Percentiles rank a stretch among this genome's conserved stretches.
These are phyloP conservation scores for Magnaporthiopsis incrustans DNA, from an alignment of 2,329 filamentous ascomycete species.

Conservation along the genomic window DNA sequence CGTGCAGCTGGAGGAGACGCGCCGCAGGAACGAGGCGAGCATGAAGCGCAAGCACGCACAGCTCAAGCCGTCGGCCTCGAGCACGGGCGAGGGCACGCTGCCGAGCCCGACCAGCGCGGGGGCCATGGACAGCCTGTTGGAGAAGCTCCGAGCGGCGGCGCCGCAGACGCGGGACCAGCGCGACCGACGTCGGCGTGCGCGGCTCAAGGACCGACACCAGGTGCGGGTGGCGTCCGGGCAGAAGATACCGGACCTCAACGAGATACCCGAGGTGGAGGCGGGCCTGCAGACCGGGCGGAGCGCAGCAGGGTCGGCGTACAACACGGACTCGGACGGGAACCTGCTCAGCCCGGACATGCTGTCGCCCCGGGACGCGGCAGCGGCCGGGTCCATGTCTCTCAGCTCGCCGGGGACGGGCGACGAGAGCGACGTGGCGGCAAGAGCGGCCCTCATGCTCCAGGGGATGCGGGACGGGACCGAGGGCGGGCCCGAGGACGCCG, in stretches of 20 bases:
- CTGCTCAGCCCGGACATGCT: constrained; percentile 42
- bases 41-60: constrained; percentile 86
- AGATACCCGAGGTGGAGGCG: constrained; percentile 49
- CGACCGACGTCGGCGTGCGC: constrained; percentile 76
- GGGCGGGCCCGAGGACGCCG: constrained; percentile 43
- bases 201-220: constrained; percentile 85
- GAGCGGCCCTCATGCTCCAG: constrained; percentile 75
- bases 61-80: constrained; percentile 44
- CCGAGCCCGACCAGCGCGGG: constrained; percentile 68
- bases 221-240: constrained; percentile 85
- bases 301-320: constrained; percentile 25
- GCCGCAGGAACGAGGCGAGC: constrained; percentile 78
- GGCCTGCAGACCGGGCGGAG: constrained; percentile 21
- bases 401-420: constrained; percentile 31
- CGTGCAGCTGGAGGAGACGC: constrained; percentile 68
- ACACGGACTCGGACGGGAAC: constrained; percentile 40
- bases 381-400: background rate
- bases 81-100: constrained; percentile 31
- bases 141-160: constrained; percentile 89
- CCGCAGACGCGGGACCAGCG: constrained; percentile 84
- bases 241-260: constrained; percentile 67
- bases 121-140: constrained; percentile 90
- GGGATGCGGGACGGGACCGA: constrained; percentile 66
- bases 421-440: constrained; percentile 72
- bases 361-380: constrained; percentile 17